Conservation (phyloP, 352 stramenopile genomes). For the Aphanomyces cochlioides region DNA sequence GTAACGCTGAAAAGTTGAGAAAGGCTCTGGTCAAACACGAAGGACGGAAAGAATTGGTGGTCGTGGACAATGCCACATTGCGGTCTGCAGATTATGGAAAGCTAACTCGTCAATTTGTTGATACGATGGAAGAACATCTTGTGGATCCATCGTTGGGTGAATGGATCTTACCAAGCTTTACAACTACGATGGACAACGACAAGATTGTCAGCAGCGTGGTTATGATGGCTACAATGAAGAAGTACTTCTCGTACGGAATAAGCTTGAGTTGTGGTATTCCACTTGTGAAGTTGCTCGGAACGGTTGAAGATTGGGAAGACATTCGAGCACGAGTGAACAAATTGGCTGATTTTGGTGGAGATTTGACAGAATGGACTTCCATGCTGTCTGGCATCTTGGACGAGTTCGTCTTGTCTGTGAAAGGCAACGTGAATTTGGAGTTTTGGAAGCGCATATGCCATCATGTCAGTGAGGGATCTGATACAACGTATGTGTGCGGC, state of each 20-base stretch:
- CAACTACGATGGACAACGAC: slow-evolving; percentile 15
- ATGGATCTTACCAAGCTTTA: slow-evolving; percentile 17
- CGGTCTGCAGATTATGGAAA: too few species aligned
- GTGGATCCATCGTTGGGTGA: slow-evolving; percentile 12
- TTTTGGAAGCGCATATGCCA: slow-evolving; percentile 25
- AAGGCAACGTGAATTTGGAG: neutral
- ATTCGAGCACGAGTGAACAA: slow-evolving; percentile 18
- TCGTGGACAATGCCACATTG: too few species aligned
- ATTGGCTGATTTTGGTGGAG: neutral
- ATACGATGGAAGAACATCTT: slow-evolving; percentile 10
- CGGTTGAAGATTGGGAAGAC: slow-evolving; percentile 17
- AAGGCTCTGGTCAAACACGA: too few species aligned
- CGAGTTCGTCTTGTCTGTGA: slow-evolving; percentile 15
- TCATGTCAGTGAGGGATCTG: neutral
- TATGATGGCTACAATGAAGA: slow-evolving; percentile 24
- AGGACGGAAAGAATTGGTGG: too few species aligned
- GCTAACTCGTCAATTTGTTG: neutral
- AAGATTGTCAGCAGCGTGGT: slow-evolving; percentile 22
- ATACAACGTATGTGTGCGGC: neutral
- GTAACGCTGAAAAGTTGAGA: too few species aligned
- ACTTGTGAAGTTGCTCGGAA: slow-evolving; percentile 13
- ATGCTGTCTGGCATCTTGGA: neutral
- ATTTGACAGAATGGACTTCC: neutral
- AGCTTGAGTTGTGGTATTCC: slow-evolving; percentile 15
- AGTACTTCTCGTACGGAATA: slow-evolving; percentile 8